These are phyloP conservation scores for Pseudozyma hubeiensis DNA, from an alignment of 1,284 basidiomycete genomes.

Conservation along the genomic window DNA sequence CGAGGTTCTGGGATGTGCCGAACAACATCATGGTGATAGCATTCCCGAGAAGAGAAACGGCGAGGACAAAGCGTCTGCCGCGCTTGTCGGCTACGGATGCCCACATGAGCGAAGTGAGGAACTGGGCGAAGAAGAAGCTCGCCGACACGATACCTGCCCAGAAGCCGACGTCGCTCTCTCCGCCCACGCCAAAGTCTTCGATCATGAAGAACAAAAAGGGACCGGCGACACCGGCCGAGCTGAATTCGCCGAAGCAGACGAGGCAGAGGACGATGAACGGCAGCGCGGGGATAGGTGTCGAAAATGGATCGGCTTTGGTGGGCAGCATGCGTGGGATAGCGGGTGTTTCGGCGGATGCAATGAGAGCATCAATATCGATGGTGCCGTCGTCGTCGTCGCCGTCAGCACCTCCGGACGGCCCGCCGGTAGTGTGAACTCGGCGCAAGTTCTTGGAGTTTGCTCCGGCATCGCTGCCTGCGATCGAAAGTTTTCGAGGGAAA, in stretches of 20 bases:
- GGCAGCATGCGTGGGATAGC: constrained; percentile 47
- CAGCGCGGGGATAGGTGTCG: constrained; percentile 62
- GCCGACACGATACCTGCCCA: constrained; percentile 68
- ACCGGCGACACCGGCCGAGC: constrained; percentile 78
- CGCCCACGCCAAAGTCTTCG: constrained; percentile 63
- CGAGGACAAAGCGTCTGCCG: constrained; percentile 85
- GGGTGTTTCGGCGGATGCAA: constrained; percentile 32
- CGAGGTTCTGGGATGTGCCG: constrained; percentile 77
- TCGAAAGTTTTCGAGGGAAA: constrained; percentile 37
- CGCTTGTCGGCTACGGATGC: constrained; percentile 92
- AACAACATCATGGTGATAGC: constrained; percentile 82
- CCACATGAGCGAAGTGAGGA: constrained; percentile 92
- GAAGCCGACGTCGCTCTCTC: constrained; percentile 64
- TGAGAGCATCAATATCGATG: constrained; percentile 41
- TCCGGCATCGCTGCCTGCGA: constrained; percentile 33
- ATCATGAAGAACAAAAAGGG: constrained; percentile 68
- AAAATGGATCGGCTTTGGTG: constrained; percentile 38
- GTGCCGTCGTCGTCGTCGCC: constrained; percentile 24
- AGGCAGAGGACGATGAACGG: constrained; percentile 67
- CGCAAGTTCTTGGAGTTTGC: constrained; percentile 17
- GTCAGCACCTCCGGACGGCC: constrained; percentile 4
- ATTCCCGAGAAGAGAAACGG: constrained; percentile 85
- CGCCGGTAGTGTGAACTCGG: constrained; percentile 37
- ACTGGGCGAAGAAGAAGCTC: constrained; percentile 68
- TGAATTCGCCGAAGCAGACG: constrained; percentile 70